Percentiles rank a stretch among this genome's conserved stretches.
phyloP scores from a whole-genome alignment of 1,284 basidiomycete genomes.

The Phaffia rhodozyma region DNA sequence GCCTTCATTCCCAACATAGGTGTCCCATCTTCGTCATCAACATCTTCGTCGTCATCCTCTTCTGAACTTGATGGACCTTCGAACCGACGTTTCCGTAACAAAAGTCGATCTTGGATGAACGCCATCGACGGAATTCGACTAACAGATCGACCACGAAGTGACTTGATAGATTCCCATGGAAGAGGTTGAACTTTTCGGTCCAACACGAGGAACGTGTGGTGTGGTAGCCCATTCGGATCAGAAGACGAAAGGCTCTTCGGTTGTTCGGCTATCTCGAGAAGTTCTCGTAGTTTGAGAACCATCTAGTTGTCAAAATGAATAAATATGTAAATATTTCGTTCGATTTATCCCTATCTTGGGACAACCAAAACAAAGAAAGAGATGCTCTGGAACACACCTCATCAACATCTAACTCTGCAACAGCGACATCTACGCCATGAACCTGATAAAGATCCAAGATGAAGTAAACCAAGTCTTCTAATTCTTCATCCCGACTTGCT shows the following conservation, averaged over 20 bases:
- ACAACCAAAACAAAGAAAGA: neutral
- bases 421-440: conserved; percentile 74
- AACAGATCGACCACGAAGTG: conserved; percentile 68
- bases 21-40: neutral
- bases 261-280: conserved; percentile 22
- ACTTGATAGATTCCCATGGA: conserved; percentile 93
- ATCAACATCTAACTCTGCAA: conserved; percentile 85
- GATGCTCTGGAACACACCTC: conserved; percentile 42
- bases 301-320: conserved; percentile 22
- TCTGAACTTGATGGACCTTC: conserved; percentile 26
- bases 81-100: conserved; percentile 37
- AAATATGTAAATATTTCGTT: neutral
- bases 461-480: conserved; percentile 91
- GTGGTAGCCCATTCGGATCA: conserved; percentile 34
- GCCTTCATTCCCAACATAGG: no score
- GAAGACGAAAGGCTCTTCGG: conserved; percentile 25
- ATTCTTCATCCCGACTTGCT: conserved; percentile 76
- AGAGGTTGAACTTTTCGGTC: conserved; percentile 82
- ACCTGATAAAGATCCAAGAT: conserved; percentile 88
- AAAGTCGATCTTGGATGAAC: conserved; percentile 72
- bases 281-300: conserved; percentile 52
- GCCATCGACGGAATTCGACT: conserved; percentile 81
- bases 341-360: neutral
- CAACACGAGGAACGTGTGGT: conserved; percentile 76
- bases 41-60: neutral